Conservation (phyloP, 352 stramenopile species). For the Phytophthora crassamura region DNA sequence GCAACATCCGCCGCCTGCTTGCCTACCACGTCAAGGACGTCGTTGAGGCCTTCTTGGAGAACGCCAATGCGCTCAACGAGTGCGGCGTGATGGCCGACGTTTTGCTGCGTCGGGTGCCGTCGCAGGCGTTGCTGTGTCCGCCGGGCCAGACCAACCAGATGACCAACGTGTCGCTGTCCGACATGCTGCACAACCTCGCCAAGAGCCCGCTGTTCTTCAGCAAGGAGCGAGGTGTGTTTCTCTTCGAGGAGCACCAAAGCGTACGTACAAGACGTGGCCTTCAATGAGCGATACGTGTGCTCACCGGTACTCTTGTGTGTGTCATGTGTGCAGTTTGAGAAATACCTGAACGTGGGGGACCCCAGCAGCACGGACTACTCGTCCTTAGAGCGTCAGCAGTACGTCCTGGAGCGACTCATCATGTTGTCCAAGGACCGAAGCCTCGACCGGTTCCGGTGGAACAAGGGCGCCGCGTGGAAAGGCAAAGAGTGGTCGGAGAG, state of each 20-base stretch:
- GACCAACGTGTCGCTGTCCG: slow-evolving; percentile 82
- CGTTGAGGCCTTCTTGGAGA: slow-evolving; percentile 82
- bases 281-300: neutral
- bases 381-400: slow-evolving; percentile 82
- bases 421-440: slow-evolving; percentile 90
- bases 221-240: slow-evolving; percentile 73
- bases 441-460: slow-evolving; percentile 84
- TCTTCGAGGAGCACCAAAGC: slow-evolving; percentile 85
- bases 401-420: slow-evolving; percentile 84
- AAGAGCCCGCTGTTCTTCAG: slow-evolving; percentile 79
- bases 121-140: slow-evolving; percentile 79
- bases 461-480: slow-evolving; percentile 85
- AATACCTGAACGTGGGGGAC: slow-evolving; percentile 88
- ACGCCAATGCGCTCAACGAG: slow-evolving; percentile 80
- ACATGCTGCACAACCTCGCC: slow-evolving; percentile 74
- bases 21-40: slow-evolving; percentile 88
- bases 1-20: slow-evolving; percentile 81
- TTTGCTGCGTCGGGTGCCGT: slow-evolving; percentile 69
- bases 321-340: slow-evolving; percentile 67
- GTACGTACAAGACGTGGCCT: slow-evolving; percentile 37
- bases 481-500: slow-evolving; percentile 85
- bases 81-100: slow-evolving; percentile 84
- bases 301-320: slow-evolving; percentile 14
- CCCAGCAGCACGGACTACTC: slow-evolving; percentile 72
- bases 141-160: slow-evolving; percentile 77